Conservation (phyloP, 306 rosid species). For the Ammopiptanthus mongolicus region DNA sequence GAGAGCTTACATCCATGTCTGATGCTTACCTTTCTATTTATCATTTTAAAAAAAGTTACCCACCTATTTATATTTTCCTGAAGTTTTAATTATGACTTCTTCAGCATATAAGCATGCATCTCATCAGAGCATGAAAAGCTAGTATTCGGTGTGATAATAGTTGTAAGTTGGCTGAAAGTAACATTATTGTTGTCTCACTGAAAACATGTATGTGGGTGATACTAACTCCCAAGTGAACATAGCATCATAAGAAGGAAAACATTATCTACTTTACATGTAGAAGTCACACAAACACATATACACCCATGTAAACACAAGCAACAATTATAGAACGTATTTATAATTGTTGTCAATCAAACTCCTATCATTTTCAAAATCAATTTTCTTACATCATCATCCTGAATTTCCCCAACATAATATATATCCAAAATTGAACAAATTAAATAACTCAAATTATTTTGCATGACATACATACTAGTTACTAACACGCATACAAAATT, state of each 20-base stretch:
- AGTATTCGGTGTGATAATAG: not conserved
- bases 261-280: not conserved
- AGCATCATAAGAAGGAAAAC: not conserved
- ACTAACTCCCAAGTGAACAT: slow-evolving; percentile 12
- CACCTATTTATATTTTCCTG: not conserved
- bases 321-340: not conserved
- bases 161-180: not conserved
- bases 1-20: not conserved
- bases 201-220: not conserved
- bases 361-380: slow-evolving; percentile 1
- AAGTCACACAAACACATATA: slow-evolving; percentile 16
- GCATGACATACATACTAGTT: not conserved
- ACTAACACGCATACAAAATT: too few species aligned
- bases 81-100: not conserved
- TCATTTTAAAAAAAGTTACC: not conserved
- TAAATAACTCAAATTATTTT: not conserved
- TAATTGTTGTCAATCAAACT: not conserved
- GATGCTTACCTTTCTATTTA: not conserved
- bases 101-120: not conserved
- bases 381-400: not conserved
- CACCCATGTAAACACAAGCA: not conserved
- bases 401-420: not conserved
- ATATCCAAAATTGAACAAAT: not conserved
- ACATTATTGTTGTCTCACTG: not conserved
- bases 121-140: not conserved